These are phyloP conservation scores for Hypoxylon sp. DNA, from an alignment of 2,329 filamentous ascomycete genomes.

Conservation along the genomic window DNA sequence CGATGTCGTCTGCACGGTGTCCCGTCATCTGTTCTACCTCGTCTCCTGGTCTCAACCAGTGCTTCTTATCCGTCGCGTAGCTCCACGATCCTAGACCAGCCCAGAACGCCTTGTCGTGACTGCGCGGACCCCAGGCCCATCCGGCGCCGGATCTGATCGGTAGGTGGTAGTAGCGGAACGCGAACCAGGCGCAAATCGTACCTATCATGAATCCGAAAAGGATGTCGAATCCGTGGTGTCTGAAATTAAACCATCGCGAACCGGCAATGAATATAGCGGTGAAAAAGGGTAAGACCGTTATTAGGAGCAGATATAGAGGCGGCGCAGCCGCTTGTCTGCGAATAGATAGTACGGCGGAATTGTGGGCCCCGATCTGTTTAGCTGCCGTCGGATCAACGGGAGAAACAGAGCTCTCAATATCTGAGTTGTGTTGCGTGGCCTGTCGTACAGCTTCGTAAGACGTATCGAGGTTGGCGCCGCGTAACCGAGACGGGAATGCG, in stretches of 20 bases:
- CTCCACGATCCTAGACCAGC: slow-evolving; percentile 75
- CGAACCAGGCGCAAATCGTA: slow-evolving; percentile 75
- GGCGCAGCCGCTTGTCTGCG: slow-evolving; percentile 84
- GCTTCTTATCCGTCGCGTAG: slow-evolving; percentile 63
- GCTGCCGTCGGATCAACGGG: slow-evolving; percentile 49
- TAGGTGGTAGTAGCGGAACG: slow-evolving; percentile 88
- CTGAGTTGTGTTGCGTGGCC: slow-evolving; percentile 52
- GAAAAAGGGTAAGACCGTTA: slow-evolving; percentile 79
- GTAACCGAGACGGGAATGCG: slow-evolving; percentile 81
- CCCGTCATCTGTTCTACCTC: slow-evolving; percentile 43
- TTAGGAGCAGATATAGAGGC: slow-evolving; percentile 80
- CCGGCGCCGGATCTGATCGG: slow-evolving; percentile 83
- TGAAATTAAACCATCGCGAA: slow-evolving; percentile 88
- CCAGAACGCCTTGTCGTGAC: slow-evolving; percentile 80
- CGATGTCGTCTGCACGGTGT: slow-evolving; percentile 47
- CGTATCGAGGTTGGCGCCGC: slow-evolving; percentile 55
- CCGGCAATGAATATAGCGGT: slow-evolving; percentile 84
- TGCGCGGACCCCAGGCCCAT: slow-evolving; percentile 90
- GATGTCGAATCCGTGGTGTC: slow-evolving; percentile 94
- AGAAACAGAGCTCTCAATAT: slow-evolving; percentile 48
- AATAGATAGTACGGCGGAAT: slow-evolving; percentile 62
- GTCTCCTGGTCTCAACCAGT: slow-evolving; percentile 47
- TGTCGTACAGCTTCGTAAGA: slow-evolving; percentile 56
- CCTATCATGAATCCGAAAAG: slow-evolving; percentile 87
- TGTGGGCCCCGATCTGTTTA: slow-evolving; percentile 53